Percentiles rank a stretch among this genome's conserved stretches.
phyloP scores from a whole-genome alignment of 805 yeast genomes.

The Ogataea neopini region DNA sequence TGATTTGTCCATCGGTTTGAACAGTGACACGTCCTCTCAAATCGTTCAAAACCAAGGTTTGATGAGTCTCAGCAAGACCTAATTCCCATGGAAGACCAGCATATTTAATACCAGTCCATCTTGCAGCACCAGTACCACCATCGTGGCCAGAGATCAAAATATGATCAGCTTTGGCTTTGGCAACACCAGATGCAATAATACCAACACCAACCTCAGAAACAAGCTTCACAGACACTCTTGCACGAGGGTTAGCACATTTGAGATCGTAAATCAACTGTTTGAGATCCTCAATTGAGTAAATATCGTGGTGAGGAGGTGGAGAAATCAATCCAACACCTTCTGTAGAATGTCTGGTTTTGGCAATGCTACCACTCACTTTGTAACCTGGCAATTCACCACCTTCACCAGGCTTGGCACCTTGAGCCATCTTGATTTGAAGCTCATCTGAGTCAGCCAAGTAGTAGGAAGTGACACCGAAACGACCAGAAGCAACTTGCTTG shows the following conservation, averaged over 20 bases:
- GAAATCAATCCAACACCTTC: constrained; percentile 96
- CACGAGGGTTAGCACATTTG: constrained; percentile 96
- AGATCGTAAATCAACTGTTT: constrained; percentile 95
- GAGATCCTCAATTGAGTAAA: constrained; percentile 95
- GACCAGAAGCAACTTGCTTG: constrained; percentile 96
- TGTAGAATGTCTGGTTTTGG: constrained; percentile 94
- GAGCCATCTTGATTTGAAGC: constrained; percentile 97
- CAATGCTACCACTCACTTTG: constrained; percentile 85
- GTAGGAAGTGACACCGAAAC: constrained; percentile 96
- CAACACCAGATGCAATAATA: constrained; percentile 98
- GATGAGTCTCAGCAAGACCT: constrained; percentile 97
- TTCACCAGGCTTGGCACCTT: constrained; percentile 99
- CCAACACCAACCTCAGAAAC: constrained; percentile 99
- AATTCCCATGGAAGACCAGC: constrained; percentile 99
- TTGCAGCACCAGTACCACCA: constrained; percentile 99
- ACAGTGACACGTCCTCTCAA: constrained; percentile 93
- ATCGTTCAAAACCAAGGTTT: constrained; percentile 92
- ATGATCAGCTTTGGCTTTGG: constrained; percentile 98
- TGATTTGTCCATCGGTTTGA: constrained; percentile 98
- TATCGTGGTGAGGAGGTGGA: constrained; percentile 99
- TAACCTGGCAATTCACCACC: constrained; percentile 98
- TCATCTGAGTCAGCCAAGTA: constrained; percentile 96
- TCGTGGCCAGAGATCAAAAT: constrained; percentile 95
- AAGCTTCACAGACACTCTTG: constrained; percentile 93
- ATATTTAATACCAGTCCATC: constrained; percentile 94